Percentiles rank a stretch among this genome's conserved stretches.
These are phyloP conservation scores for Bipolaris gigantea DNA, from an alignment of 2,329 filamentous ascomycete genomes.

Conservation along the genomic window DNA sequence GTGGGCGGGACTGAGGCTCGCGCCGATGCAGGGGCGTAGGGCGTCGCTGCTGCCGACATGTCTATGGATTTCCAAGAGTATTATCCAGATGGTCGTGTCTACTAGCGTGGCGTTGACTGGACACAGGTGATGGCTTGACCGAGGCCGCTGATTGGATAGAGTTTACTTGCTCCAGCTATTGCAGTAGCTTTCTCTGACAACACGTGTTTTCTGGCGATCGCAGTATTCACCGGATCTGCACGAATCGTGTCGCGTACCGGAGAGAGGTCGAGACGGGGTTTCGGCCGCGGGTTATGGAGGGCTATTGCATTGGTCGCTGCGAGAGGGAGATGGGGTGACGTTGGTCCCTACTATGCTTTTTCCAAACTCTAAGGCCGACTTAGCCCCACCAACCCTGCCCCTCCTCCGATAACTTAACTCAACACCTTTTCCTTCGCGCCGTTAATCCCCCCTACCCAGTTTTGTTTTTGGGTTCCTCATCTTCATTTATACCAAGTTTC, in stretches of 20 bases:
- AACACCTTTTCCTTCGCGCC: constrained; percentile 7
- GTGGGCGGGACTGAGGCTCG: constrained; percentile 40
- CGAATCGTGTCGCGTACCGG: constrained; percentile 8
- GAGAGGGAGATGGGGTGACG: constrained; percentile 22
- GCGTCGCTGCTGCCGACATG: constrained; percentile 42
- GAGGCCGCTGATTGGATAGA: constrained; percentile 21
- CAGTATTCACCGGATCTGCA: constrained; percentile 10
- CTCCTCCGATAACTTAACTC: constrained; percentile 26
- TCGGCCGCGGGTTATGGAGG: constrained; percentile 29
- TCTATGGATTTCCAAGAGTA: constrained; percentile 8
- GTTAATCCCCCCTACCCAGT: neutral
- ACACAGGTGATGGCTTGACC: constrained; percentile 17
- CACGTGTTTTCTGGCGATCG: constrained; percentile 1
- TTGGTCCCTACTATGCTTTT: constrained; percentile 22
- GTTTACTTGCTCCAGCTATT: constrained; percentile 1
- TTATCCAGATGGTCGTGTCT: constrained; percentile 6
- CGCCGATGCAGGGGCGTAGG: constrained; percentile 36
- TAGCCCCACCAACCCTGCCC: constrained; percentile 31
- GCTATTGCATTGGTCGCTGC: constrained; percentile 13
- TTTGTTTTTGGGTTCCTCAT: neutral
- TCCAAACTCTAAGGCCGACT: constrained; percentile 3
- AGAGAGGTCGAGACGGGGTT: constrained; percentile 16
- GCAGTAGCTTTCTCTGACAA: constrained; percentile 1
- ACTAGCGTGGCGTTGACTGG: constrained; percentile 26
- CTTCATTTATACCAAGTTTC: neutral